Conservation (phyloP, 2,329 filamentous ascomycete species). For the Aspergillus ochraceus region DNA sequence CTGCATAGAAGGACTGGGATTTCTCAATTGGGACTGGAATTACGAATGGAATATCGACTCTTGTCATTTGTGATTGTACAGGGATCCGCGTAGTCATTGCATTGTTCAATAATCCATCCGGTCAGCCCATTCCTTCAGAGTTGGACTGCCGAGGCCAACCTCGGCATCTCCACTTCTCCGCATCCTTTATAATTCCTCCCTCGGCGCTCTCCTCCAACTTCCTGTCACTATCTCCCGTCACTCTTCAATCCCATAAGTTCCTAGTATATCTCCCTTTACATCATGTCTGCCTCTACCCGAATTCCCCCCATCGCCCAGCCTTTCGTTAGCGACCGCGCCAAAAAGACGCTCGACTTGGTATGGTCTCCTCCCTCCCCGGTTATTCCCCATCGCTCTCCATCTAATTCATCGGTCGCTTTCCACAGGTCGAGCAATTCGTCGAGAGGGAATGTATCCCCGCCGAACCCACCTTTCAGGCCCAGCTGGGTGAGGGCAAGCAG, state of each 20-base stretch:
- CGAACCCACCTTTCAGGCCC: constrained; percentile 76
- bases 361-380: constrained; percentile 14
- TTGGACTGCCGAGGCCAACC: constrained; percentile 1
- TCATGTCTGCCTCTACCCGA: constrained; percentile 52
- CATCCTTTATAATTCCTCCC: constrained; percentile 8
- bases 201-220: neutral
- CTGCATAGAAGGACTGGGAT: neutral
- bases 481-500: constrained; percentile 71
- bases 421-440: constrained; percentile 88
- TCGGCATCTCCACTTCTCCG: constrained; percentile 17
- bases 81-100: no score
- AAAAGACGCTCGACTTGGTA: constrained; percentile 77
- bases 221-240: neutral
- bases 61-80: neutral
- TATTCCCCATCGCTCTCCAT: neutral
- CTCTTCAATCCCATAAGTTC: neutral
- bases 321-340: constrained; percentile 79
- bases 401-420: constrained; percentile 5
- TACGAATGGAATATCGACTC: neutral
- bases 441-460: constrained; percentile 91
- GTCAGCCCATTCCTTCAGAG: neutral
- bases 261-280: constrained; percentile 5
- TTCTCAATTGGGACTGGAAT: neutral
- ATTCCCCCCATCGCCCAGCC: constrained; percentile 60
- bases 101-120: neutral